Evolutionary conservation across 2,329 filamentous ascomycete species (phyloP), one percentile per base, ranked within the genome.

Genomic region (Teratosphaeria nubilosa): DNA sequence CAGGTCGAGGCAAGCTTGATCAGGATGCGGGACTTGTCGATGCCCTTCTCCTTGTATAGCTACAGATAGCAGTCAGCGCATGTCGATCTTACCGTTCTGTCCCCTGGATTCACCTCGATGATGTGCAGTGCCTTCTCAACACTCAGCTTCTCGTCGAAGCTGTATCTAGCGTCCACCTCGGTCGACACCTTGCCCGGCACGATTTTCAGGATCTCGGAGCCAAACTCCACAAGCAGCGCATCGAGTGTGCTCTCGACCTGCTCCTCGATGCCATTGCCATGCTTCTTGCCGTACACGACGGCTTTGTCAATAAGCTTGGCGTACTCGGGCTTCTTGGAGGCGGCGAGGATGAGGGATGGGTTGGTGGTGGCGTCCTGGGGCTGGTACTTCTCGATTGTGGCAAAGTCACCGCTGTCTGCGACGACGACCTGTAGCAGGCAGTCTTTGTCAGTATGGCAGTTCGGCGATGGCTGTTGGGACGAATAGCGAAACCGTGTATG

Each of bases 291-390:
- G 78, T 90, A 91, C 65, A 80, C 82, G 68, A 96, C 82, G 69
- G 92, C 91, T 58, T 80, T 78, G 73, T 97, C 91, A 69, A 96
- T 95, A 73, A 97, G 81, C 77, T 87, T 86, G 72, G 89, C 90
- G 77, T 97, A 97, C 78, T 96, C 91, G 75, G 89, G 74, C 86
- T 97, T 97, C 85, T 99, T 97, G 74, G 94, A 91, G 65, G 94
- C 94, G 68, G 91, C 92, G 74, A 99, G 88, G 78, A 99, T 97
- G 75, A 99, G 84, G 64, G 94, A 97, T 61, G 94, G 94, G 86
- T 99, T 99, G 81, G 94, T 99, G 76, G 94, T 99, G 73, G 94
- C 94, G 89, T 99, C 94, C 83, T 99, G 91, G 66, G 94, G 94
- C 86, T 96, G 95, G 86, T 99, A 99, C 83, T 97, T 96, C 82